Base-by-base conservation (phyloP, 108 stramenopile species). In the Stephanodiscus triporus region DNA sequence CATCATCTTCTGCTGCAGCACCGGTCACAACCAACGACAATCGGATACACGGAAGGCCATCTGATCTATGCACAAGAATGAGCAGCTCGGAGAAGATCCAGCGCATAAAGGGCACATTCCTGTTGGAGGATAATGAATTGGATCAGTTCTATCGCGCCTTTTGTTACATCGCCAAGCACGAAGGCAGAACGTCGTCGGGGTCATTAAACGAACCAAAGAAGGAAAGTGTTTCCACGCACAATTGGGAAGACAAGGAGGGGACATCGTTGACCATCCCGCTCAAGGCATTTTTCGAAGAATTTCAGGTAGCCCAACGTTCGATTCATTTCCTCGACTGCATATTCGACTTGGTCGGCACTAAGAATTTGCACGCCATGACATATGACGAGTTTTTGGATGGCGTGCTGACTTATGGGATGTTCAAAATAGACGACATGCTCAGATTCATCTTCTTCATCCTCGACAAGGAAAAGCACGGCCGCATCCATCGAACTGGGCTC, bases 391-490 rank as follows among this genome's bases (percentile, higher is more conserved):
- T 76, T 27, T 34, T 76, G 2, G 66, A 76, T 16, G 75, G 55
- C 6, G 32, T 68, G 2, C 43, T 50, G 6, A 68, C 75, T n/a
- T 76, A 61, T 61, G 34, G 36, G 2, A 42, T 76, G 24, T 68
- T 76, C 48, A 68, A 75, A 58, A 45, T 57, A 17, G 66, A 76
- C 6, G 75, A 76, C 13, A 76, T 76, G 75, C 48, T 76, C 43
- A 60, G 29, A 29, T 76, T 76, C 24, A 47, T 76, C 14, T 76
- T 76, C 61, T 76, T 76, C 54, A 62, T 66, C 22, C 59, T 76
- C 6, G 74, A 66, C 36, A 57, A 58, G 54, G 2, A 48, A 1
- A 63, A 63, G 22, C 7, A 32, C 20, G 61, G 64, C 13, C 23
- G 26, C 2, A 37, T 67, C 29, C 36, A 0, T 67, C 66, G 54